Conservation (phyloP, 169 alveolate genomes). For the Ichthyophthirius multifiliis region DNA sequence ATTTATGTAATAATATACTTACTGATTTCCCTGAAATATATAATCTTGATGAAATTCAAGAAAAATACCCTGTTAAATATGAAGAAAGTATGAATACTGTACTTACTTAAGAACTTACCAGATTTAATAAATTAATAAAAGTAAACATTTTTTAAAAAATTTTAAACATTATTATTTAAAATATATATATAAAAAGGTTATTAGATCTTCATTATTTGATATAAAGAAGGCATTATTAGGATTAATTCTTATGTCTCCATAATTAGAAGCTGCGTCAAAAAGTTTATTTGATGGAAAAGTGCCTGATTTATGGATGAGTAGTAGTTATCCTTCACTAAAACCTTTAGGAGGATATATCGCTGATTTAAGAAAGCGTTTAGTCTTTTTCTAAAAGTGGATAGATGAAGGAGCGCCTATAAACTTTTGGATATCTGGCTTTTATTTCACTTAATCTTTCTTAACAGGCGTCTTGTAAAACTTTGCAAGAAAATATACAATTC, state of each 20-base stretch:
- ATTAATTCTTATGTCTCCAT: conserved; percentile 59
- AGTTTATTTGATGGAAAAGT: conserved; percentile 75
- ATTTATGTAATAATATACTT: conserved; percentile 31
- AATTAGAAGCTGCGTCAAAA: conserved; percentile 64
- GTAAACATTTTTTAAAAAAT: not conserved
- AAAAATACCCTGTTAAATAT: conserved; percentile 86
- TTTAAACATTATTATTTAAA: not conserved
- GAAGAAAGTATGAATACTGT: conserved; percentile 86
- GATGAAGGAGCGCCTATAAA: conserved; percentile 79
- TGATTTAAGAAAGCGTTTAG: conserved; percentile 68
- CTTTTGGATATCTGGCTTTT: conserved; percentile 84
- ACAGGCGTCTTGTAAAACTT: conserved; percentile 85
- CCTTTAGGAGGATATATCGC: conserved; percentile 79
- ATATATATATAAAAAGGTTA: not conserved
- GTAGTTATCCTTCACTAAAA: conserved; percentile 78
- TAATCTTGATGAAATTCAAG: conserved; percentile 77
- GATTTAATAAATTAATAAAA: conserved; percentile 73
- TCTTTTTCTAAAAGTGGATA: conserved; percentile 79
- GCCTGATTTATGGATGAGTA: conserved; percentile 76
- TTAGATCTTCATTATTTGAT: conserved; percentile 68
- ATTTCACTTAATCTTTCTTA: conserved; percentile 83
- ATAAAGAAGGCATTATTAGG: conserved; percentile 82
- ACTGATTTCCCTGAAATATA: conserved; percentile 82
- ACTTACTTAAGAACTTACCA: conserved; percentile 77
- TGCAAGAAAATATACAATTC: conserved; percentile 84